Evolutionary conservation across 345 rosid genomes (phyloP), one percentile per base, ranked within the genome.

Genomic region (Eucalyptus curtisii): DNA sequence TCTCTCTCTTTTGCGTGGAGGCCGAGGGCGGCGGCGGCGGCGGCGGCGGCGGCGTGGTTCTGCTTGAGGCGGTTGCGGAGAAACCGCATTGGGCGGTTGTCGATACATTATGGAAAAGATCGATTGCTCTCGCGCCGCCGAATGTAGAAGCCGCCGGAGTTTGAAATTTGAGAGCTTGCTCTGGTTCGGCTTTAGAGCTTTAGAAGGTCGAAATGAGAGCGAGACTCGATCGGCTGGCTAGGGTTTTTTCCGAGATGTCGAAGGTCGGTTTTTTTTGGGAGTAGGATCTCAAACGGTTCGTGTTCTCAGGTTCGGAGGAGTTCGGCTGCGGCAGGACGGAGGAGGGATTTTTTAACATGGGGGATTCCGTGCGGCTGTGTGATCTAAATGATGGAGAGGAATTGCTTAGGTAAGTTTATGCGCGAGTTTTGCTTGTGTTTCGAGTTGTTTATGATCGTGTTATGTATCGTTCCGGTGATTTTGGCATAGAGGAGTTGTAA

Each of bases 301-400:
- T 76, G 47, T 37, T 76, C 82, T 40, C 82, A 76, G 82, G 82
- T 76, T 76, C 11, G 14, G 30, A 40, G 42, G 47, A 37, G 45
- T 76, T 1, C 47, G 24, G 45, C 40, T 22, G 45, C 15, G 1
- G 22, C 47, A 37, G 7, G 45, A 71, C 45, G 4, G 12, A 71
- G 81, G 81, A 19, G 27, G 81, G 40, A 19, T 14, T 71, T 71
- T 71, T 0, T 42, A 10, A 10, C 47, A 37, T 76, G 82, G 82
- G 82, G 13, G 47, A 76, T 76, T 15, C 27, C 2, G 0, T 8
- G 2, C 1, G 0, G 47, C 27, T 40, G 15, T 76, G 27, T 76
- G 82, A 76, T 76, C 0, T 40, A 47, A 40, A 40, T 8, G 2
- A 2, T 20, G 82, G 82, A 2, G 27, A 11, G 47, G 82, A 76